phyloP scores from a whole-genome alignment of 495 filamentous ascomycete species.

The Hypoxylon subgilvum region DNA sequence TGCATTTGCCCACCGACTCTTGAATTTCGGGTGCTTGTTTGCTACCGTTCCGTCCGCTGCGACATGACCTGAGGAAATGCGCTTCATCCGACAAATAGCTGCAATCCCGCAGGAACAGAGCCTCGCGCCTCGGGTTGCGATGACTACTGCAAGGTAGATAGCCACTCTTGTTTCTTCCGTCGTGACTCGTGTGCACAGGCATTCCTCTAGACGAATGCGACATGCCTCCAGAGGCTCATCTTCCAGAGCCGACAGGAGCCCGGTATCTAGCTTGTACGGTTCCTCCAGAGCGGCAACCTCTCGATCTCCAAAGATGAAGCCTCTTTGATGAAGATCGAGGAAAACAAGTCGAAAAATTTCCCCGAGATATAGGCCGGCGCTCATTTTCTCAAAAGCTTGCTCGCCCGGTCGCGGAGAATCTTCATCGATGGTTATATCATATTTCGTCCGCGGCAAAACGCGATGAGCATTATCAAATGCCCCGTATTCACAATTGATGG shows the following conservation, averaged over 20 bases:
- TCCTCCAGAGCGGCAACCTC: conserved; percentile 69
- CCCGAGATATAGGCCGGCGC: conserved; percentile 80
- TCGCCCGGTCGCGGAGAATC: conserved; percentile 81
- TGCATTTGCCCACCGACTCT: conserved; percentile 75
- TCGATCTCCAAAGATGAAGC: conserved; percentile 72
- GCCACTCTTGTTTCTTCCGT: conserved; percentile 71
- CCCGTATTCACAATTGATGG: conserved; percentile 90
- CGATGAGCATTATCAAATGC: conserved; percentile 86
- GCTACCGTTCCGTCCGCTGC: conserved; percentile 83
- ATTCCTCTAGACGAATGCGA: conserved; percentile 64
- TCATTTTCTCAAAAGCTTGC: conserved; percentile 88
- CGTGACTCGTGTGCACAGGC: conserved; percentile 64
- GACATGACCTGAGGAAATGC: conserved; percentile 74
- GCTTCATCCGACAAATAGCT: conserved; percentile 83
- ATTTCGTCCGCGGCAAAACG: conserved; percentile 75
- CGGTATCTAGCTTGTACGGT: conserved; percentile 75
- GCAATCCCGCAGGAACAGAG: conserved; percentile 81
- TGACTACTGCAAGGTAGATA: conserved; percentile 76
- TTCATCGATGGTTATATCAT: conserved; percentile 77
- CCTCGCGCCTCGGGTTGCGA: conserved; percentile 79
- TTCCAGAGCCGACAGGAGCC: conserved; percentile 77
- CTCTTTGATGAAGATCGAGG: conserved; percentile 69
- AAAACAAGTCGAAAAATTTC: conserved; percentile 81
- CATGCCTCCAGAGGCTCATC: conserved; percentile 79
- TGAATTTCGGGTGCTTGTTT: conserved; percentile 87